Base-by-base conservation (phyloP, 352 stramenopile genomes). In the Phytophthora niederhauseri region DNA sequence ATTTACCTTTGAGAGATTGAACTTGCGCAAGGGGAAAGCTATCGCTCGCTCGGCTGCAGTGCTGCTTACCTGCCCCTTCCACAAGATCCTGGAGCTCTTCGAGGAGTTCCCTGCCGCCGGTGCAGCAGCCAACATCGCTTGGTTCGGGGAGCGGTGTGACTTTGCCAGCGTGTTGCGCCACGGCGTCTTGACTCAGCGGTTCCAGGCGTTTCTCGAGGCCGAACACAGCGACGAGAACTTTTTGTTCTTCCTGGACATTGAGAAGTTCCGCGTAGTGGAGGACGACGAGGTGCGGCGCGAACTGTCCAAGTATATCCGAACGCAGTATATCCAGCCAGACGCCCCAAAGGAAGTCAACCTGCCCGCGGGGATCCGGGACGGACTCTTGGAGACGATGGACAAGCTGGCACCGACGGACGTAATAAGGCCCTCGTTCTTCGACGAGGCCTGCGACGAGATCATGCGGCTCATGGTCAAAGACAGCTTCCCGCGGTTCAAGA, bases 151-250 rank as follows among this genome's bases (percentile, higher is more conserved):
- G 46, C 68, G 75, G 2, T 92, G 84, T 30, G 83, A 93, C 49
- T 73, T 94, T 24, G 75, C 70, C 2, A 87, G 83, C 12, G 77
- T 94, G 4, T 62, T 94, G 45, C 76, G 75, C 2, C 86, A 94
- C 56, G 77, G 70, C 0, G 65, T 86, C 7, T 76, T 92, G 19
- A 89, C 74, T 1, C 64, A 91, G 46, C 80, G 81, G 4, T 92
- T 91, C 60, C 75, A 85, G 53, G 60, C 80, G 0, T 94, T 94
- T 50, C 71, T 92, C 0, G 76, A 88, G 56, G 76, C 84, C 4
- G 86, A 94, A 56, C 85, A 93, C 52, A 93, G 84, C 14, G 86
- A 93, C 41, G 86, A 94, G 51, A 94, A 94, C 59, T 92, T 89
- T 45, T 71, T 80, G 22, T 94, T 94, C 51, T 90, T 85, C 49